Conservation (phyloP, 257 asterid species). For the Nyctanthes arbortristis region DNA sequence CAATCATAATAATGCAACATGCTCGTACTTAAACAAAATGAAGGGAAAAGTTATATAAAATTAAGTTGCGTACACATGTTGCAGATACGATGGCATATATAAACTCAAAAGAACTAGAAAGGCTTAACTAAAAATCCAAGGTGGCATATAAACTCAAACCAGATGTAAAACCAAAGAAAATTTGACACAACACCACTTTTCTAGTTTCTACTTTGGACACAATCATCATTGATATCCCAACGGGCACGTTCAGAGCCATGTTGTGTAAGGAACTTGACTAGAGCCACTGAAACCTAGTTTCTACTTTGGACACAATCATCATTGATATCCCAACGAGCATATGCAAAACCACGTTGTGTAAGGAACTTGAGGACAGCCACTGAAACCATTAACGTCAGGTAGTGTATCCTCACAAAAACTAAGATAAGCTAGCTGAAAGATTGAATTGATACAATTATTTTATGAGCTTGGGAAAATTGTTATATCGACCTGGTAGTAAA, state of each 20-base stretch:
- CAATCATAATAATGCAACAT: conserved; percentile 7
- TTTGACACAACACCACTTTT: conserved; percentile 10
- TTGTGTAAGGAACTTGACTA: neutral
- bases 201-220: neutral
- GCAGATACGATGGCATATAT: neutral
- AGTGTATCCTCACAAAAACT: no score
- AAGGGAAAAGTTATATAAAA: neutral
- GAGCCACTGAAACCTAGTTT: no score
- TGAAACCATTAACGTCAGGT: no score
- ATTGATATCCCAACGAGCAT: no score
- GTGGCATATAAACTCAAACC: neutral
- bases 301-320: no score
- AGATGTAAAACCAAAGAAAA: conserved; percentile 7
- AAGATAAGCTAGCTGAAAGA: neutral
- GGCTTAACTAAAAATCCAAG: conserved; percentile 1
- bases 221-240: neutral
- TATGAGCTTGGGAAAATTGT: neutral
- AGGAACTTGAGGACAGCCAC: no score
- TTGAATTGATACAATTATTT: neutral
- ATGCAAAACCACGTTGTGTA: no score
- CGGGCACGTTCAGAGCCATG: neutral
- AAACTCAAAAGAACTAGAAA: conserved; percentile 6
- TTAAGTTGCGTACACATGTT: neutral
- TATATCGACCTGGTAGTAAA: neutral
- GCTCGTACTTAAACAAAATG: neutral